A percentile compares a stretch with the other conserved stretches of the same genome.
Evolutionary conservation across 139 green algal genomes (phyloP).

Genomic region (Zygnema cylindricum): DNA sequence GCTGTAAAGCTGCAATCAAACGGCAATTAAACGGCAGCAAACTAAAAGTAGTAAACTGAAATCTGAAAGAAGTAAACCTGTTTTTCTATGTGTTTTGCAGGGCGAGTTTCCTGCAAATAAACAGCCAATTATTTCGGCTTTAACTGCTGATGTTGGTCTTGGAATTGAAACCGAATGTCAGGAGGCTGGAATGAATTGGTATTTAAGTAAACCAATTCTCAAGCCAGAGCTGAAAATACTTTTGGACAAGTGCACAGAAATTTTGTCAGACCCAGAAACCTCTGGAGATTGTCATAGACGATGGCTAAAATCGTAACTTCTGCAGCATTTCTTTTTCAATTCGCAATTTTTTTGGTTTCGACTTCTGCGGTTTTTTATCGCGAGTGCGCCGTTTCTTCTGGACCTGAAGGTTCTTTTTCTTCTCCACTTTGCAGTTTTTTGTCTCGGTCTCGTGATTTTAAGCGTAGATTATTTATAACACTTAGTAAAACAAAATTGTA

Average conservation of each 20-base stretch:
- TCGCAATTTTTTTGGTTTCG: too few relatives aligned
- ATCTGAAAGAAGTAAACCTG: too few relatives aligned
- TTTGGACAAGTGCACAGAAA: neutral
- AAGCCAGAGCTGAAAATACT: conserved; percentile 40
- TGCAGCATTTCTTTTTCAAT: neutral
- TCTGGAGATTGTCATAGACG: neutral
- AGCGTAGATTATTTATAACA: too few relatives aligned
- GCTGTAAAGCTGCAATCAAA: neutral
- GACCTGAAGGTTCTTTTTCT: too few relatives aligned
- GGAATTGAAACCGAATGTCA: conserved; percentile 52
- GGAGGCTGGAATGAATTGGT: conserved; percentile 56
- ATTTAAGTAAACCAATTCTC: conserved; percentile 41
- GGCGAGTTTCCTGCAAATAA: neutral
- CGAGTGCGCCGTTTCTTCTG: too few relatives aligned
- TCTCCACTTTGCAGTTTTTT: too few relatives aligned
- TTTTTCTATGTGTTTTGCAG: conserved; percentile 14
- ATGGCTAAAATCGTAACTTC: neutral
- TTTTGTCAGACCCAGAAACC: neutral
- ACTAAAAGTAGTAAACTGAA: too few relatives aligned
- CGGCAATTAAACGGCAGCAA: too few relatives aligned
- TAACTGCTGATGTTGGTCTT: conserved; percentile 49
- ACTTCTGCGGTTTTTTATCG: too few relatives aligned
- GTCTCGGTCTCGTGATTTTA: too few relatives aligned
- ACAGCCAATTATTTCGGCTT: conserved; percentile 47
- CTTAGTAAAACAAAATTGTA: too few relatives aligned